A percentile compares a stretch with the other conserved stretches of the same genome.
Conservation (phyloP, 768 basidiomycete genomes). For the Suillus discolor region DNA sequence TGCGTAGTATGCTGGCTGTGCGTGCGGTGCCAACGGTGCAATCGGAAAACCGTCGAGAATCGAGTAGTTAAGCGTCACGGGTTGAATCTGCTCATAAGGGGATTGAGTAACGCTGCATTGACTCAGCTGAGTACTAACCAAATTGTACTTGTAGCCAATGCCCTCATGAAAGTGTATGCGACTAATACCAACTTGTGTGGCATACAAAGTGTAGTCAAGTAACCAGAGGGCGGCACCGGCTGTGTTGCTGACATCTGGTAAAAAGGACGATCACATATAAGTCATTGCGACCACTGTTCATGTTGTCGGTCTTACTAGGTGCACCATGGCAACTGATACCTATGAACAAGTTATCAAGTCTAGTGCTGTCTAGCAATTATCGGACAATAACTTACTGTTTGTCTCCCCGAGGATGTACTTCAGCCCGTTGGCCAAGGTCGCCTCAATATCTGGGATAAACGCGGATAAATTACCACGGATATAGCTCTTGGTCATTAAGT, state of each 20-base stretch:
- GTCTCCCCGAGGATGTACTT: conserved; percentile 66
- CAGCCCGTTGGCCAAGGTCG: conserved; percentile 46
- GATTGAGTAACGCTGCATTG: background rate
- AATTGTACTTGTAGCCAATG: conserved; percentile 71
- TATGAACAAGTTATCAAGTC: background rate
- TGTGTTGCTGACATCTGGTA: conserved; percentile 60
- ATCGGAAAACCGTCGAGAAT: conserved; percentile 57
- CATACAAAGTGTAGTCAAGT: conserved; percentile 65
- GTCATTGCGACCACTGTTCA: background rate
- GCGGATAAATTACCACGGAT: conserved; percentile 57
- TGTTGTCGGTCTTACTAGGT: conserved; percentile 19
- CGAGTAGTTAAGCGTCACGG: conserved; percentile 56
- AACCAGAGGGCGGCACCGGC: conserved; percentile 74
- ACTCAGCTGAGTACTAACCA: conserved; percentile 38
- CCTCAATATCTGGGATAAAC: conserved; percentile 56
- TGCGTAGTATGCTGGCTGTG: conserved; percentile 69
- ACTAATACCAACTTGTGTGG: conserved; percentile 55
- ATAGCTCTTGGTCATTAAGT: conserved; percentile 65
- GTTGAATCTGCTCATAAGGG: conserved; percentile 55
- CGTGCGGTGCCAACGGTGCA: conserved; percentile 54
- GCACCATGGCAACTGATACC: conserved; percentile 42
- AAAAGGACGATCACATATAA: conserved; percentile 12
- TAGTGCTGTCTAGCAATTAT: background rate
- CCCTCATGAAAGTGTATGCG: conserved; percentile 67
- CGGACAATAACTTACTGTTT: conserved; percentile 46